phyloP scores from a whole-genome alignment of 768 basidiomycete species.

The Tricholoma terreum region DNA sequence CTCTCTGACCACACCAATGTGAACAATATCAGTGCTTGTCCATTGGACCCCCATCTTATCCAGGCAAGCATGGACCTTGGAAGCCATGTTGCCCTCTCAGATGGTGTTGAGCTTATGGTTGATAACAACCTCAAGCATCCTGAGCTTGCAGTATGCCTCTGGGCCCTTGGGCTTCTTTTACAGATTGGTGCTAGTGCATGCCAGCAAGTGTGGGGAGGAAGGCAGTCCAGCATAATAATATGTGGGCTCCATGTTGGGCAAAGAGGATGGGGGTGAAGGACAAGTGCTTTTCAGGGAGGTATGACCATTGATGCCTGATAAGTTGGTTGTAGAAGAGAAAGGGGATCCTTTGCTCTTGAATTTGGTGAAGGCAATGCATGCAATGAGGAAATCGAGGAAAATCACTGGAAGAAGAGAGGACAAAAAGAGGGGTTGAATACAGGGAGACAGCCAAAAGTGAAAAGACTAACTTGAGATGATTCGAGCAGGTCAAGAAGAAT shows the following conservation, averaged over 20 bases:
- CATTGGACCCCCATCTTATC: conserved; percentile 18
- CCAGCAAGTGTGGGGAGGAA: neutral
- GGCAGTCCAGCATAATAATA: conserved; percentile 5
- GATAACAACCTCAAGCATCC: conserved; percentile 6
- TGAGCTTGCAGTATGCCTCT: neutral
- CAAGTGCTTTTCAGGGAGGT: neutral
- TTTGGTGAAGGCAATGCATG: too few relatives aligned
- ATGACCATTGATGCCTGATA: too few relatives aligned
- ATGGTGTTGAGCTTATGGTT: too few relatives aligned
- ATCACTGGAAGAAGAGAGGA: too few relatives aligned
- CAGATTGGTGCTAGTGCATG: conserved; percentile 5
- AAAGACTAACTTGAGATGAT: too few relatives aligned
- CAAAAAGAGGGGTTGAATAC: too few relatives aligned
- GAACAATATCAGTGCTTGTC: conserved; percentile 26
- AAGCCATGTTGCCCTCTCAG: too few relatives aligned
- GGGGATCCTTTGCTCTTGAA: too few relatives aligned
- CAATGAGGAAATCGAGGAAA: too few relatives aligned
- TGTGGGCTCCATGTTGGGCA: neutral
- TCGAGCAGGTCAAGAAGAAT: too few relatives aligned
- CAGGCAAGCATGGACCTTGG: conserved; percentile 3
- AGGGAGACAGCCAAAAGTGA: too few relatives aligned
- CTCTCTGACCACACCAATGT: conserved; percentile 22
- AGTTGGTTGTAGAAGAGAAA: too few relatives aligned
- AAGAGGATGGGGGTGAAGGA: neutral
- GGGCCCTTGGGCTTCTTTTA: conserved; percentile 3